A percentile compares a stretch with the other conserved stretches of the same genome.
These are phyloP conservation scores for Colletotrichum nymphaeae DNA, from an alignment of 2,329 filamentous ascomycete genomes.

Conservation along the genomic window DNA sequence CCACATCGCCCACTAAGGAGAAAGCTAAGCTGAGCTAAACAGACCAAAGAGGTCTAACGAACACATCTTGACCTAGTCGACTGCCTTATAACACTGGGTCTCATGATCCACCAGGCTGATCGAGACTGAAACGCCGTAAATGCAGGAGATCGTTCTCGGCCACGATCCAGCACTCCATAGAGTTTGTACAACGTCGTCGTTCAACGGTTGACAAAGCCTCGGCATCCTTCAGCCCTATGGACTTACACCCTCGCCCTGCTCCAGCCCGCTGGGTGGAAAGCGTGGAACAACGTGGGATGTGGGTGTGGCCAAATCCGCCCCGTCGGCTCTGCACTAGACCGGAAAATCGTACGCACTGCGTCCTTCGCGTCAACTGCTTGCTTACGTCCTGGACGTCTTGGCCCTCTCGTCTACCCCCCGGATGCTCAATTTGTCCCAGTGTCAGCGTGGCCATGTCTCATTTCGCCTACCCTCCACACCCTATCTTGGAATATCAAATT, in stretches of 20 bases:
- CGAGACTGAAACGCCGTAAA: neutral
- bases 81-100: neutral
- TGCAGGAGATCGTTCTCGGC: neutral
- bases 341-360: slow-evolving; percentile 4
- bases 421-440: neutral
- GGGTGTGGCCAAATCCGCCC: slow-evolving; percentile 20
- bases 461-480: neutral
- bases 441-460: slow-evolving; percentile 22
- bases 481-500: slow-evolving; percentile 2
- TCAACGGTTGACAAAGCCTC: slow-evolving; percentile 10
- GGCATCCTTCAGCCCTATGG: slow-evolving; percentile 34
- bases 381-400: slow-evolving; percentile 19
- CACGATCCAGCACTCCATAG: neutral
- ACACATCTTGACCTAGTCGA: neutral
- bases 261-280: slow-evolving; percentile 12
- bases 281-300: slow-evolving; percentile 6
- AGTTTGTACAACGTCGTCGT: slow-evolving; percentile 17
- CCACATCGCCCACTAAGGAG: slow-evolving; percentile 1
- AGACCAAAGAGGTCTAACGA: neutral
- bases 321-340: slow-evolving; percentile 27
- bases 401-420: neutral
- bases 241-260: slow-evolving; percentile 1
- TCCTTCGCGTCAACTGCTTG: slow-evolving; percentile 12
- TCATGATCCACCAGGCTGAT: neutral
- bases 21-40: neutral